Evolutionary conservation across 1,139 yeast genomes (phyloP).

Genomic region (Yamadazyma songkhlaensis): DNA sequence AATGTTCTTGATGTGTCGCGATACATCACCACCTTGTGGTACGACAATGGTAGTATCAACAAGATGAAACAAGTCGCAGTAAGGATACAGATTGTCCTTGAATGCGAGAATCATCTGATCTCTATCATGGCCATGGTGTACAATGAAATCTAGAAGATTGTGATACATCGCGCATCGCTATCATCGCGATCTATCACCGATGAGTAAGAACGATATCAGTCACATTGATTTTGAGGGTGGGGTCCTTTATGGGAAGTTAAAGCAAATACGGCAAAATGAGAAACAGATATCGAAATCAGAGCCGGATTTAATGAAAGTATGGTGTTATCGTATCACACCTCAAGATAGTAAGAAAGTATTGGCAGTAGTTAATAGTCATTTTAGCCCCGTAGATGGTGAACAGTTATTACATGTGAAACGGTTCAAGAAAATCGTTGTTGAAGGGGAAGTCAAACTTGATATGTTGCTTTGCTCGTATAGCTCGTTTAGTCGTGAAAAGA

Average conservation of each 20-base stretch:
- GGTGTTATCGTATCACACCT: constrained; percentile 49
- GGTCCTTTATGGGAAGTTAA: constrained; percentile 43
- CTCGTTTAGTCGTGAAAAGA: no score
- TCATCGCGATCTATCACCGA: not conserved
- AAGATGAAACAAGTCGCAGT: not conserved
- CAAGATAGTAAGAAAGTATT: constrained; percentile 26
- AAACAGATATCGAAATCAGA: constrained; percentile 14
- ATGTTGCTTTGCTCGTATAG: constrained; percentile 28
- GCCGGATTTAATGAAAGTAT: constrained; percentile 45
- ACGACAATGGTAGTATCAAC: constrained; percentile 1
- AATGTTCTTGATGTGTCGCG: not conserved
- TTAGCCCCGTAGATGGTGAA: constrained; percentile 26
- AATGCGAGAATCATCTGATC: not conserved
- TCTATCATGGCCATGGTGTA: not conserved
- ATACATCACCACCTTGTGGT: not conserved
- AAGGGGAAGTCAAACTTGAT: constrained; percentile 14
- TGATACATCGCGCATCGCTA: no score
- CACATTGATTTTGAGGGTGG: constrained; percentile 48
- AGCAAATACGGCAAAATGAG: constrained; percentile 42
- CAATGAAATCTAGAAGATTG: no score
- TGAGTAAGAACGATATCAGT: constrained; percentile 2
- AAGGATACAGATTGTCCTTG: not conserved
- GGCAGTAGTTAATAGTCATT: constrained; percentile 23
- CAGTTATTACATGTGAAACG: constrained; percentile 33
- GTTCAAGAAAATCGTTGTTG: constrained; percentile 20